These are phyloP conservation scores for Plenodomus lindquistii DNA, from an alignment of 2,329 filamentous ascomycete species.

Conservation along the genomic window DNA sequence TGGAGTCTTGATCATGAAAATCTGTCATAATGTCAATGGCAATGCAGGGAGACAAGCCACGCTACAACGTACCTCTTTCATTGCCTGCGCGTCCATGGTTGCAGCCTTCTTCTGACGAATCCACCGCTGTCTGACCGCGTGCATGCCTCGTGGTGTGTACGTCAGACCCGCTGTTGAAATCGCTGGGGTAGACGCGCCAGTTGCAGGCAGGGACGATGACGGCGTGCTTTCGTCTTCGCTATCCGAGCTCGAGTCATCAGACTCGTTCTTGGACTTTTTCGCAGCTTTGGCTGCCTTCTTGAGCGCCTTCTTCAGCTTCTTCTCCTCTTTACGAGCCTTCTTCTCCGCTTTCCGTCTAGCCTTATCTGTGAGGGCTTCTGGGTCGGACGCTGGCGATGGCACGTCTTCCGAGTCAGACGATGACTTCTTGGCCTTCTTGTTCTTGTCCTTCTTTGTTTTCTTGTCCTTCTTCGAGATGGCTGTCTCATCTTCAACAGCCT, in stretches of 20 bases:
- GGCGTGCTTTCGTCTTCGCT: constrained; percentile 36
- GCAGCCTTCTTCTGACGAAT: constrained; percentile 89
- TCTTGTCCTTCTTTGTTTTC: constrained; percentile 36
- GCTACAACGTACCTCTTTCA: constrained; percentile 72
- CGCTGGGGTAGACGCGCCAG: constrained; percentile 46
- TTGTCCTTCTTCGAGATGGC: constrained; percentile 38
- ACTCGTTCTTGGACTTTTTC: constrained; percentile 27
- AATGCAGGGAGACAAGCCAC: background rate
- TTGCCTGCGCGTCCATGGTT: constrained; percentile 75
- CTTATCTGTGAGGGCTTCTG: constrained; percentile 50
- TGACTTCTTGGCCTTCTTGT: constrained; percentile 31
- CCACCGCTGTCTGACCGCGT: constrained; percentile 76
- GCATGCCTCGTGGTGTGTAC: constrained; percentile 60
- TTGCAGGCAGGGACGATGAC: constrained; percentile 38
- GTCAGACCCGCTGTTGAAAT: constrained; percentile 27
- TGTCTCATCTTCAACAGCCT: constrained; percentile 18
- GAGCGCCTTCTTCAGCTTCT: constrained; percentile 55
- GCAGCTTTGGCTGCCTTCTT: constrained; percentile 50
- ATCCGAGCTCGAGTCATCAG: constrained; percentile 31
- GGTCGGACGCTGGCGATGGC: constrained; percentile 19
- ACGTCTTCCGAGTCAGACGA: constrained; percentile 19
- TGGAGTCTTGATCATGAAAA: constrained; percentile 45
- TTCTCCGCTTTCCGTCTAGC: constrained; percentile 48
- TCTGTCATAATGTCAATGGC: constrained; percentile 26
- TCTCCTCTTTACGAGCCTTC: constrained; percentile 50